Conservation (phyloP, 2,329 filamentous ascomycete species). For the Colletotrichum tabaci region DNA sequence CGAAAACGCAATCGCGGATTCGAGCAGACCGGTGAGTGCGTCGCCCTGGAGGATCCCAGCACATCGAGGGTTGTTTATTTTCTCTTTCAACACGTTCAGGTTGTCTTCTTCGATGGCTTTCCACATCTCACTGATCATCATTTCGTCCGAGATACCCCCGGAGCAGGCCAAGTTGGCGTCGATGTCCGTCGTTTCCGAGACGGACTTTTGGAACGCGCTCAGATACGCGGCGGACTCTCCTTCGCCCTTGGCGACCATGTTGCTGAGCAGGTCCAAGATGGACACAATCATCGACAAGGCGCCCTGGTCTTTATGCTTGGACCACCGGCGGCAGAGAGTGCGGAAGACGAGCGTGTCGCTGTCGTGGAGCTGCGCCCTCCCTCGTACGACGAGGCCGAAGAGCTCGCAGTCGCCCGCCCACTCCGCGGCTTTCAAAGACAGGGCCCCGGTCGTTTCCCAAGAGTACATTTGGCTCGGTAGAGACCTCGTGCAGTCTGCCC, state of each 20-base stretch:
- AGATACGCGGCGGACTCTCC: constrained; percentile 22
- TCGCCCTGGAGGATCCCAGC: background rate
- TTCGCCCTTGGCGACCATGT: background rate
- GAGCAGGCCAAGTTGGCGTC: background rate
- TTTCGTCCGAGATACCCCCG: constrained; percentile 10
- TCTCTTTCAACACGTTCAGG: background rate
- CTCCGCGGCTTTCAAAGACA: constrained; percentile 14
- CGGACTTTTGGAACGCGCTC: constrained; percentile 16
- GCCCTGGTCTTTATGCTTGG: background rate
- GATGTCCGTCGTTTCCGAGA: background rate
- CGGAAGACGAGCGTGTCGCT: constrained; percentile 2
- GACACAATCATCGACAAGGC: background rate
- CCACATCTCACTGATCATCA: constrained; percentile 16
- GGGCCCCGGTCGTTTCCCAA: constrained; percentile 6
- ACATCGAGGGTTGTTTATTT: background rate
- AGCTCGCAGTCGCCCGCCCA: constrained; percentile 6
- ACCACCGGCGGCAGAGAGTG: constrained; percentile 5
- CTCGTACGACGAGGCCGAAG: constrained; percentile 6
- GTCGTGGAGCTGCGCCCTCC: constrained; percentile 13
- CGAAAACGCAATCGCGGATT: constrained; percentile 1
- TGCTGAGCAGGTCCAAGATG: background rate
- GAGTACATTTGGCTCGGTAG: constrained; percentile 5
- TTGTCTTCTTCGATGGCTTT: constrained; percentile 14
- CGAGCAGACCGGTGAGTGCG: background rate
- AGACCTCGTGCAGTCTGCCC: constrained; percentile 15